Conservation (phyloP, 2,329 filamentous ascomycete genomes). For the Cryoendolithus antarcticus region DNA sequence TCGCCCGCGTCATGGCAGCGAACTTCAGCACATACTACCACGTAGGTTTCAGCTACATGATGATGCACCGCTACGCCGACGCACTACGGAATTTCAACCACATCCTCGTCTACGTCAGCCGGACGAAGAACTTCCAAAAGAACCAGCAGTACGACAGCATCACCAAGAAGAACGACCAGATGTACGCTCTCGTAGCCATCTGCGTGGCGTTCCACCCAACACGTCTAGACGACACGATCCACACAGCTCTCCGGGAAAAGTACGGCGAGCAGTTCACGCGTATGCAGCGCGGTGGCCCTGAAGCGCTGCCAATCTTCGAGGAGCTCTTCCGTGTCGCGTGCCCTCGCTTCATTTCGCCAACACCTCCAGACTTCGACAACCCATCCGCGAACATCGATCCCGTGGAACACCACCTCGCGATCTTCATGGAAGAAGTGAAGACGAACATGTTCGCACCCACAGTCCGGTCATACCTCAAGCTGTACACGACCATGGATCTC, state of each 20-base stretch:
- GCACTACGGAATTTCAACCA: conserved; percentile 99
- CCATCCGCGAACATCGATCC: conserved; percentile 92
- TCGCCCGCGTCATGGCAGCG: conserved; percentile 96
- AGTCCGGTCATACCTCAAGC: conserved; percentile 94
- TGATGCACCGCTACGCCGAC: conserved; percentile 99
- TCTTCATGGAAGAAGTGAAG: conserved; percentile 99
- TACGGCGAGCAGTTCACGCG: conserved; percentile 96
- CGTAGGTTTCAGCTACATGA: conserved; percentile 99
- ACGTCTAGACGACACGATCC: conserved; percentile 94
- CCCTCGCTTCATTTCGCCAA: conserved; percentile 98
- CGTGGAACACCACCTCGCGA: conserved; percentile 86
- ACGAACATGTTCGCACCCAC: conserved; percentile 97
- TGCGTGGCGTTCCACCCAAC: conserved; percentile 97
- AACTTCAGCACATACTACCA: conserved; percentile 99
- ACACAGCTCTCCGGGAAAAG: conserved; percentile 95
- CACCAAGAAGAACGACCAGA: conserved; percentile 99
- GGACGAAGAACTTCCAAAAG: conserved; percentile 99
- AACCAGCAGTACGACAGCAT: conserved; percentile 96
- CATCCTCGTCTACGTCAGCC: conserved; percentile 95
- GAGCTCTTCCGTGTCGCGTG: conserved; percentile 96
- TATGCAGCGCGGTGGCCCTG: conserved; percentile 90
- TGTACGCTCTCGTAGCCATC: conserved; percentile 98
- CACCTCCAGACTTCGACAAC: conserved; percentile 95
- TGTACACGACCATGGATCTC: conserved; percentile 99
- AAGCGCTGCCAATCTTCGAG: conserved; percentile 92